Base-by-base conservation (phyloP, 345 rosid genomes). In the Laguncularia racemosa region DNA sequence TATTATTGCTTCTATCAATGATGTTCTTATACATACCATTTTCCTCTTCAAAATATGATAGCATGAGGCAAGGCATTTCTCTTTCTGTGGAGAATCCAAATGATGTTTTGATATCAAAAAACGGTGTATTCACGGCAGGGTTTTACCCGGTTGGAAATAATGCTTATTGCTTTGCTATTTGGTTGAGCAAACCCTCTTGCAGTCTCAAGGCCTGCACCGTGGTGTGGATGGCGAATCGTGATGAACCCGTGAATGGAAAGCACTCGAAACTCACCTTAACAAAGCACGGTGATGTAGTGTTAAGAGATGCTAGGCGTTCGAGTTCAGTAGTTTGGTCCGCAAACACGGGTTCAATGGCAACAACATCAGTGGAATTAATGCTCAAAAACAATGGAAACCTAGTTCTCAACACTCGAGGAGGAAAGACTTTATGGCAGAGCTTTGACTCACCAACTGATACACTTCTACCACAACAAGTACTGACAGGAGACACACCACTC, bases 171-270 rank as follows among this genome's bases (percentile, higher is more conserved):
- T 69, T 73, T 50, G 64, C 71, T 16, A 44, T 64, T 21, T 71
- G 76, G 79, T 71, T 67, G 55, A 57, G 54, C 49, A 12, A 60
- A 19, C 64, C 51, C 12, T 18, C 38, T 38, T 60, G 64, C 6
- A 13, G n/a, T 16, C 23, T 21, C 50, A 46, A 66, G 0, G 20
- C 55, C 1, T 26, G 38, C 52, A 45, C 58, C 40, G 15, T n/a
- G 45, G 61, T 73, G 18, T 79, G 81, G 81, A 75, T 65, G 72
- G 76, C 80, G 6, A 79, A 79, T 61, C 73, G 77, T 0, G 75
- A 76, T 46, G 13, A 55, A 6, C 79, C 79, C 0, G 73, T 71
- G 17, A 76, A 79, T 19, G 81, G 81, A 26, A 69, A 48, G 61
- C 45, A 48, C 55, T 73, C 81, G 17, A 64, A 60, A 60, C 73